Evolutionary conservation across 2,329 filamentous ascomycete species (phyloP), one percentile per base, ranked within the genome.

Genomic region (Pezicula neosporulosa): DNA sequence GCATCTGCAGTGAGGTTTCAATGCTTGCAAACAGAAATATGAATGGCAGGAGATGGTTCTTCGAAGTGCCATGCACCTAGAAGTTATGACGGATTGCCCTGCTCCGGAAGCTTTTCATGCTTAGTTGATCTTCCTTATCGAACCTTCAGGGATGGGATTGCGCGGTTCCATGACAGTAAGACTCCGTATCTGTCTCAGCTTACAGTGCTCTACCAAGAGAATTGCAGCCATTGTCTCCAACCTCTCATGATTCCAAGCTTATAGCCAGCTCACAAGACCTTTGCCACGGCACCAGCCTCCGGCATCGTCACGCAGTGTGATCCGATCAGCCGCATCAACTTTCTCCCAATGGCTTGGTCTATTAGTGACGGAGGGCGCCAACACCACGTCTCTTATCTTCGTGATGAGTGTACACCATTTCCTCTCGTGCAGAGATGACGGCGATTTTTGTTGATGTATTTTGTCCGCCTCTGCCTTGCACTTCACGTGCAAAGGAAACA

Each of bases 391-490:
- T 59, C 42, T 52, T 53, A 59, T 60, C 58, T 50, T 51, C 37
- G 48, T 43, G 59, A 58, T 62, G 56, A 54, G 49, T 59, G 51
- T 49, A 56, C 51, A 57, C 49, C 53, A 37, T 47, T 63, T 51
- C 56, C 57, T 57, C 51, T 63, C 56, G 74, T 65, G 69, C 70
- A 77, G 75, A 80, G 81, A 84, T 66, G 80, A 81, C 81, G 76
- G 82, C 89, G 90, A 83, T 83, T 96, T 97, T 97, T 96, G 79
- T 77, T 80, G 90, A 95, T 86, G 90, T 92, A 72, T 83, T 96
- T 97, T 96, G 89, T 87, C 81, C 89, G 89, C 80, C 85, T 77
- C 75, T 71, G 84, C 87, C 86, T 83, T 85, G 82, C 81, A 64
- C 67, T 66, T 62, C 49, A 56, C 60, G 49, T 67, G 83, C 83